phyloP scores from a whole-genome alignment of 75 land plant species.

The Pinus taeda region DNA sequence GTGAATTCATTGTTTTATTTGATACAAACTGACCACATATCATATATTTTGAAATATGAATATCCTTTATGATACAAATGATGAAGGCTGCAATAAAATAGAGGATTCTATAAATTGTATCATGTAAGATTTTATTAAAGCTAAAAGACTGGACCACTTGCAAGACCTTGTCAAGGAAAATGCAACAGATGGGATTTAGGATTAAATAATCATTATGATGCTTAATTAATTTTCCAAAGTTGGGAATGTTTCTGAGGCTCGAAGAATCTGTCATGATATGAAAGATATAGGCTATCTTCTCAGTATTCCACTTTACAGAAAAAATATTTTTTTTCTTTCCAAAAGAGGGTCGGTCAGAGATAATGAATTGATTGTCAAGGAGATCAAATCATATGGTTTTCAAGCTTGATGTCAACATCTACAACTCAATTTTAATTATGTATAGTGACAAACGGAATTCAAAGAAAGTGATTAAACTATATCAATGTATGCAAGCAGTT shows the following conservation, averaged over 20 bases:
- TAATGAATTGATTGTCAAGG: slow-evolving; percentile 67
- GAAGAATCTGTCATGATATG: slow-evolving; percentile 72
- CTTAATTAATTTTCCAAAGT: slow-evolving; percentile 63
- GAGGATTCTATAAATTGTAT: slow-evolving; percentile 47
- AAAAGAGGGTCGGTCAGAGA: slow-evolving; percentile 49
- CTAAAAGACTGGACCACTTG: slow-evolving; percentile 59
- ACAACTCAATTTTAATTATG: slow-evolving; percentile 62
- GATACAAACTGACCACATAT: no score
- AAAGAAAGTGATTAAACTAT: slow-evolving; percentile 46
- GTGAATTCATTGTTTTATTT: no score
- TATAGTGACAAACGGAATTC: slow-evolving; percentile 54
- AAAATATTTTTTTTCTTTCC: slow-evolving; percentile 48
- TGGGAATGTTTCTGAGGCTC: slow-evolving; percentile 68
- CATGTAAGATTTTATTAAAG: slow-evolving; percentile 63
- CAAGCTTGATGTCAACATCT: slow-evolving; percentile 65
- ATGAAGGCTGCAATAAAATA: not conserved
- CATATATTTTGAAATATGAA: no score
- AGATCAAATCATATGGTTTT: slow-evolving; percentile 76
- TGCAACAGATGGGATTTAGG: slow-evolving; percentile 77
- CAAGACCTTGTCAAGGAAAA: slow-evolving; percentile 65
- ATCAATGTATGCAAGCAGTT: slow-evolving; percentile 41
- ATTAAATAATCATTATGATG: slow-evolving; percentile 70
- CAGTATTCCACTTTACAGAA: slow-evolving; percentile 70
- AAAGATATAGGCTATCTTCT: slow-evolving; percentile 76
- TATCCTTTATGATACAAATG: no score